A percentile compares a stretch with the other conserved stretches of the same genome.
These are phyloP conservation scores for Microascus cirrosus DNA, from an alignment of 2,329 filamentous ascomycete species.

Conservation along the genomic window DNA sequence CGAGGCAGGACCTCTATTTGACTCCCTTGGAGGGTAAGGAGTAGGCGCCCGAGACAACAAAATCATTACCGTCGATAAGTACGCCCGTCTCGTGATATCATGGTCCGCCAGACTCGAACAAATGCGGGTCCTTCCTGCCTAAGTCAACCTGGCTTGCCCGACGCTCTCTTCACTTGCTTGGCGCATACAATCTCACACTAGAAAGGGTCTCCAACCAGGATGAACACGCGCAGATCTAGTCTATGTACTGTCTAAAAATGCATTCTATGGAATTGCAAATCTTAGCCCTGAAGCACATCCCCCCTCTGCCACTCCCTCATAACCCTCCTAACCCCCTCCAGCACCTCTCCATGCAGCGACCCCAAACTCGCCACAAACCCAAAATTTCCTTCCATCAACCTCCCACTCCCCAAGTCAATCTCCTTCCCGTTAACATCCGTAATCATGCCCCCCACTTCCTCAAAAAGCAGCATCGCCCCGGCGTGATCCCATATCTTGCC, in stretches of 20 bases:
- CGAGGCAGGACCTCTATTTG: too few relatives aligned
- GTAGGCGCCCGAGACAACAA: too few relatives aligned
- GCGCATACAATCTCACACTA: not conserved
- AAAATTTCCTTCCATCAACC: conserved; percentile 37
- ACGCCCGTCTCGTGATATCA: too few relatives aligned
- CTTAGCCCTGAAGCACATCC: not conserved
- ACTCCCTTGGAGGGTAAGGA: too few relatives aligned
- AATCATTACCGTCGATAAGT: too few relatives aligned
- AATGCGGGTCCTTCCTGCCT: too few relatives aligned
- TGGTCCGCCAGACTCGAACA: too few relatives aligned
- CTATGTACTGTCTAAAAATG: not conserved
- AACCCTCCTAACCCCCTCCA: not conserved
- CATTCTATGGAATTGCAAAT: not conserved
- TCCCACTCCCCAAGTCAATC: conserved; percentile 37
- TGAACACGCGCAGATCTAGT: not conserved
- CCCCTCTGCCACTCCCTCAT: not conserved
- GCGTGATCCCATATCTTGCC: conserved; percentile 52
- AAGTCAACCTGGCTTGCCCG: too few relatives aligned
- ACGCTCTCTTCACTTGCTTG: not conserved
- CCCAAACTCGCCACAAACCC: conserved; percentile 44
- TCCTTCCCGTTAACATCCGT: conserved; percentile 40
- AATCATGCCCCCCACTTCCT: conserved; percentile 43
- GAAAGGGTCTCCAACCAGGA: not conserved
- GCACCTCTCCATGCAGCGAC: conserved; percentile 29
- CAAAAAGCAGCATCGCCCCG: conserved; percentile 46